Conservation (phyloP, 768 basidiomycete genomes). For the Pholiota microspora region DNA sequence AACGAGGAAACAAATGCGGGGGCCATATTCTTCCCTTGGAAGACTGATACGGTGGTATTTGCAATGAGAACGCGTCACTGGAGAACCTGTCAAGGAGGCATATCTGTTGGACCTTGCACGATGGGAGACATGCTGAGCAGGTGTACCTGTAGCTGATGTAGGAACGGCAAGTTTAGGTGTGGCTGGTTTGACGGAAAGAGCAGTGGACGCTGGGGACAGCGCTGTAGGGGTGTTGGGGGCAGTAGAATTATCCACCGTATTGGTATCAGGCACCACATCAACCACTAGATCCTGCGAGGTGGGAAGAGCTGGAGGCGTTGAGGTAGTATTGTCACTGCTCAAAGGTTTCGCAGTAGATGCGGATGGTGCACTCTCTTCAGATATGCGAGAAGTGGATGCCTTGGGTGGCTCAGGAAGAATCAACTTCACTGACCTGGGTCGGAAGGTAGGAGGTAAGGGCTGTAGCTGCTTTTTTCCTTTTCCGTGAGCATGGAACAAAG, state of each 20-base stretch:
- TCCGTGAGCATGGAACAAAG: constrained; percentile 38
- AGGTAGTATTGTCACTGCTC: neutral
- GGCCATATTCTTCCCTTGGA: constrained; percentile 50
- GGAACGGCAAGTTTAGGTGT: constrained; percentile 8
- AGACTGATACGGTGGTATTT: constrained; percentile 69
- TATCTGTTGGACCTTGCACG: neutral
- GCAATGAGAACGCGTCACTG: constrained; percentile 67
- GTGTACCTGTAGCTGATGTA: neutral
- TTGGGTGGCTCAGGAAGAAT: neutral
- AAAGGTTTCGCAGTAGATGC: neutral
- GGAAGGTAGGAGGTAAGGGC: constrained; percentile 9
- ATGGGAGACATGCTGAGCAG: neutral
- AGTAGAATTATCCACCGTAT: neutral
- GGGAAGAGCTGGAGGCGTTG: neutral
- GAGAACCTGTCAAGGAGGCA: constrained; percentile 28
- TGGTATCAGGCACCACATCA: neutral
- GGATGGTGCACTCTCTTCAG: constrained; percentile 1
- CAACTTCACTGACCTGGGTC: neutral
- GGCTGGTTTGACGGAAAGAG: constrained; percentile 11
- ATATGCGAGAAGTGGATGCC: constrained; percentile 1
- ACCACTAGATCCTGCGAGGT: neutral
- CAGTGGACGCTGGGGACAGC: constrained; percentile 7
- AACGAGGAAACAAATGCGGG: constrained; percentile 60
- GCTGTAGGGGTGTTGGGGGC: neutral
- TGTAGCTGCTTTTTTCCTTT: constrained; percentile 16